Evolutionary conservation across 2,329 filamentous ascomycete species (phyloP).

Genomic region (Hymenoscyphus infarciens): DNA sequence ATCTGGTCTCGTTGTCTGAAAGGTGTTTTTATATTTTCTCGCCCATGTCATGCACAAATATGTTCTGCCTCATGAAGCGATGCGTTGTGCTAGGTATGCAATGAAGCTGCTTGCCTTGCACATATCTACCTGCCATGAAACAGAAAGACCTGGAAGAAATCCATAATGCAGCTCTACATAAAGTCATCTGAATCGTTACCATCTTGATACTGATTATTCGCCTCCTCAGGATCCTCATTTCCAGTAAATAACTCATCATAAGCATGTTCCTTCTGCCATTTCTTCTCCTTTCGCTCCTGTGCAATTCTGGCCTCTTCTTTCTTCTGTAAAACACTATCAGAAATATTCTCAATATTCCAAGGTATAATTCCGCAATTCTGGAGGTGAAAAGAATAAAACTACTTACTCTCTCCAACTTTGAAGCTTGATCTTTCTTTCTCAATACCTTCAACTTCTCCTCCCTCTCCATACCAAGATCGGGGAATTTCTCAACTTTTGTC

Average conservation of each 20-base stretch:
- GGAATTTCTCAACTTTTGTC: conserved; percentile 84
- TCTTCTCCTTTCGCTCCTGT: conserved; percentile 82
- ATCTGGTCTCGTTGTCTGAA: too few relatives aligned
- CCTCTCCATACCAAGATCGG: conserved; percentile 77
- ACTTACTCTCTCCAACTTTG: conserved; percentile 57
- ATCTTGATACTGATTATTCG: conserved; percentile 81
- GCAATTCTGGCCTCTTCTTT: conserved; percentile 71
- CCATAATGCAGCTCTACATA: conserved; percentile 58
- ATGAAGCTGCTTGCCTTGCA: too few relatives aligned
- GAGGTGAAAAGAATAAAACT: conserved; percentile 4
- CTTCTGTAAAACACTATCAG: conserved; percentile 47
- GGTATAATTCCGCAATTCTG: not conserved
- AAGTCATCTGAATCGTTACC: conserved; percentile 87
- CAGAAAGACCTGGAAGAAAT: too few relatives aligned
- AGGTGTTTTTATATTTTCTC: too few relatives aligned
- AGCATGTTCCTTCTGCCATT: conserved; percentile 95
- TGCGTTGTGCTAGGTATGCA: too few relatives aligned
- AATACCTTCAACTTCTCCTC: conserved; percentile 71
- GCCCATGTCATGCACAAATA: too few relatives aligned
- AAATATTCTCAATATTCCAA: not conserved
- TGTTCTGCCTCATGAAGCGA: too few relatives aligned
- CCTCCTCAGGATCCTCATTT: conserved; percentile 64
- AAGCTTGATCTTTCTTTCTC: conserved; percentile 66
- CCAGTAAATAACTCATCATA: conserved; percentile 91
- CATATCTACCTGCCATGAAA: too few relatives aligned